Evolutionary conservation across 495 filamentous ascomycete species (phyloP), one percentile per base, ranked within the genome.

Genomic region (Polyplosphaeria fusca): DNA sequence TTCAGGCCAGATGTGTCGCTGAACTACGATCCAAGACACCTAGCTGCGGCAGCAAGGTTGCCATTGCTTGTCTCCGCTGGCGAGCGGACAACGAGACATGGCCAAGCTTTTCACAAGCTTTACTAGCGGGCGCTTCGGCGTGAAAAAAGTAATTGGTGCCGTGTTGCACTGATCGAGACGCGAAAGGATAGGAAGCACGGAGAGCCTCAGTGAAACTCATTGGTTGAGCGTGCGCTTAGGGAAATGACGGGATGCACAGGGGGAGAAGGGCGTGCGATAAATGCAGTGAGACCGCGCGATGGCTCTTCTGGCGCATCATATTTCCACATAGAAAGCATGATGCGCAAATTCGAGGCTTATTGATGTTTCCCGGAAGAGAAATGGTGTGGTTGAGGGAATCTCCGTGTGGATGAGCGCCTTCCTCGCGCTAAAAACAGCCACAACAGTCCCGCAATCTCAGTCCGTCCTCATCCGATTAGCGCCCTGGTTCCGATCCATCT

Each of bases 21-120:
- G n/a, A n/a, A n/a, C n/a, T n/a, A 35, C 7, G 14, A 14, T 14
- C 42, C 5, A 46, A 22, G 42, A 20, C n/a, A 25, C 42, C 42
- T 23, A 46, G 39, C 18, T 46, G 42, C 20, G 42, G 42, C 42
- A 23, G 42, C 42, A 19, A 46, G 42, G 42, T 23, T 46, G 18
- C n/a, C 22, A 5, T 46, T 46, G 42, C 42, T 46, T 46, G 42
- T 25, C 16, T 20, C 23, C 20, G 5, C 22, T 24, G 42, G 5
- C 5, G 9, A 23, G 22, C 7, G 20, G 23, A 5, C 23, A 23
- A 23, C 23, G 16, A 16, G 42, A n/a, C 42, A 46, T 46, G 42
- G n/a, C 42, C 22, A 46, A 46, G 42, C 42, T 46, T 46, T 25
- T n/a, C 22, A 16, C 22, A 46, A 23, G 18, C 26, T 46, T 25